Percentiles rank a stretch among this genome's conserved stretches.
These are phyloP conservation scores for Candida ponderosae DNA, from an alignment of 805 yeast genomes.

Conservation along the genomic window DNA sequence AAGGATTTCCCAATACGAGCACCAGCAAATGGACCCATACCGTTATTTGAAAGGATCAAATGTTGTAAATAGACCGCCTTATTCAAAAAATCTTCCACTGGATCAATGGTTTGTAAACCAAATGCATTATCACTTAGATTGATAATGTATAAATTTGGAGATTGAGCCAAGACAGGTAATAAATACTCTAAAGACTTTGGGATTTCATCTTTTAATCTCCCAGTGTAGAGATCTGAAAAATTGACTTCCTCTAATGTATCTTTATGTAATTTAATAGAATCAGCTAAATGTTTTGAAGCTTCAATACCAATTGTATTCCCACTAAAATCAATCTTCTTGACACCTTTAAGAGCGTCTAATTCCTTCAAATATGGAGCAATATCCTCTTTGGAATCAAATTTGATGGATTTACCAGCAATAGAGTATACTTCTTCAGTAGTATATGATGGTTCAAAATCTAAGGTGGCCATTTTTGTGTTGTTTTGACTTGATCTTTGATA, in stretches of 20 bases:
- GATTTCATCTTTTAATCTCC: slow-evolving; percentile 90
- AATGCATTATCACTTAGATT: slow-evolving; percentile 93
- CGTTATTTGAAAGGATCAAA: slow-evolving; percentile 85
- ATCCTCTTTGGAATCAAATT: slow-evolving; percentile 66
- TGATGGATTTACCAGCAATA: slow-evolving; percentile 66
- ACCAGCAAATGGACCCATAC: slow-evolving; percentile 98
- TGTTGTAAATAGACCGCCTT: slow-evolving; percentile 77
- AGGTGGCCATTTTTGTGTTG: slow-evolving; percentile 26
- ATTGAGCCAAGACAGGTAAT: slow-evolving; percentile 63
- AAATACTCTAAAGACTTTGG: slow-evolving; percentile 72
- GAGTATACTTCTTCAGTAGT: slow-evolving; percentile 45
- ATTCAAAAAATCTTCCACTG: slow-evolving; percentile 69
- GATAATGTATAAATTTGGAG: slow-evolving; percentile 61
- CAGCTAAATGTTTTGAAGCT: slow-evolving; percentile 69
- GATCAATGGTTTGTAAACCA: slow-evolving; percentile 92
- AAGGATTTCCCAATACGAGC: slow-evolving; percentile 86
- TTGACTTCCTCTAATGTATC: slow-evolving; percentile 58
- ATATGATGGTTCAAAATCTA: slow-evolving; percentile 33
- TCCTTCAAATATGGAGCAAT: slow-evolving; percentile 63
- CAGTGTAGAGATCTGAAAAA: slow-evolving; percentile 90
- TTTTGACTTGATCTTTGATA: no score
- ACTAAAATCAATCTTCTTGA: slow-evolving; percentile 63
- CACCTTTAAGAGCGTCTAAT: slow-evolving; percentile 29
- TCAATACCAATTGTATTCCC: slow-evolving; percentile 95
- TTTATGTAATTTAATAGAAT: slow-evolving; percentile 33